Evolutionary conservation across 106 monocot genomes (phyloP).

Genomic region (Allium sativum): DNA sequence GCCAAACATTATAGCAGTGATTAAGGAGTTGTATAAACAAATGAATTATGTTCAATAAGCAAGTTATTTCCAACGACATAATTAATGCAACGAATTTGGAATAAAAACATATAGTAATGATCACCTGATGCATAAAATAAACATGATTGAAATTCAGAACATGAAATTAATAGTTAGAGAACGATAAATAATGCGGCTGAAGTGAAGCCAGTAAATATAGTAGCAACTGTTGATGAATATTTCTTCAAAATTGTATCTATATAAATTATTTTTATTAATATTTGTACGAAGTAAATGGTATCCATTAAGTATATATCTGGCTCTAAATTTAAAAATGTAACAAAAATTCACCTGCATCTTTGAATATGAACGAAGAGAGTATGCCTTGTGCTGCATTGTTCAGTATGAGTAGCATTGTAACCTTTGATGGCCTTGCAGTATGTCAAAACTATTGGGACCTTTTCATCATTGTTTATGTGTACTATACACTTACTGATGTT

Average conservation of each 20-base stretch:
- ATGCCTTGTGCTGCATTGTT: slow-evolving; percentile 98
- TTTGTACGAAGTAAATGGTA: no score
- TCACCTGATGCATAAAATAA: slow-evolving; percentile 98
- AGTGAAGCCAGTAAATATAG: slow-evolving; percentile 92
- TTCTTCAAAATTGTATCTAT: slow-evolving; percentile 94
- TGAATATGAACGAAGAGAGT: slow-evolving; percentile 93
- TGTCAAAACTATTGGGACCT: slow-evolving; percentile 75
- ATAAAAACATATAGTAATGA: background rate
- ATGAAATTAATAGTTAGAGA: slow-evolving; percentile 85
- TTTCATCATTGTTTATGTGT: background rate
- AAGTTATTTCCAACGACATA: no score
- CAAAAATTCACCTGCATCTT: slow-evolving; percentile 74
- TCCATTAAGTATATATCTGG: no score
- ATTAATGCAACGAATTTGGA: no score
- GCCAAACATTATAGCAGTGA: no score
- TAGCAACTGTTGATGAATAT: slow-evolving; percentile 95
- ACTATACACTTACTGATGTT: no score
- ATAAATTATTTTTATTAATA: background rate
- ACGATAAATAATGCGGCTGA: slow-evolving; percentile 82
- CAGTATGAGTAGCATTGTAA: slow-evolving; percentile 70
- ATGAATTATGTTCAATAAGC: no score
- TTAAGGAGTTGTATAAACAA: no score
- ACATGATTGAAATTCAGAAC: slow-evolving; percentile 80
- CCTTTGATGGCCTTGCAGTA: slow-evolving; percentile 79
- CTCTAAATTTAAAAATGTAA: no score